These are phyloP conservation scores for Kwoniella newhampshirensis DNA, from an alignment of 768 basidiomycete genomes.

Conservation along the genomic window DNA sequence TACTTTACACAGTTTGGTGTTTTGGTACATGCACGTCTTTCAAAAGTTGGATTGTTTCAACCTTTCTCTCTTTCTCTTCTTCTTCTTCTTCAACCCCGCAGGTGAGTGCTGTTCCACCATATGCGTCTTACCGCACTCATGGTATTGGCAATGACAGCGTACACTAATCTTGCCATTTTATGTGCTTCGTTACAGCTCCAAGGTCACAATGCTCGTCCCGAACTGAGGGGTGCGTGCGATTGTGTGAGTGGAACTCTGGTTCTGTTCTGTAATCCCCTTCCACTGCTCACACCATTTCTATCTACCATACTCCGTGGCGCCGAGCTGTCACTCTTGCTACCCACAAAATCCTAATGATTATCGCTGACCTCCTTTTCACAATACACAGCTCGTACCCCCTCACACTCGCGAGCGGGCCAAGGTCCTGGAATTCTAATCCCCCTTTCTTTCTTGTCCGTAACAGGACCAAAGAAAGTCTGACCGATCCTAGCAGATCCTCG, in stretches of 20 bases:
- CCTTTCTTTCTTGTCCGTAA: slow-evolving; percentile 9
- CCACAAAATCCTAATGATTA: no score
- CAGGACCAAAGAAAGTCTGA: slow-evolving; percentile 7
- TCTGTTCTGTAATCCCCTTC: neutral
- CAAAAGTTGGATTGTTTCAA: slow-evolving; percentile 9
- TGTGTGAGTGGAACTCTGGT: slow-evolving; percentile 4
- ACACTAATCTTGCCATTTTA: neutral
- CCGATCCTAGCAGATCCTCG: slow-evolving; percentile 48
- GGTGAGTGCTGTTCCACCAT: slow-evolving; percentile 11
- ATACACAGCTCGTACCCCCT: slow-evolving; percentile 1
- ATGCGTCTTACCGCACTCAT: neutral
- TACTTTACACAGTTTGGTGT: slow-evolving; percentile 1
- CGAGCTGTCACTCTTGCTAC: neutral
- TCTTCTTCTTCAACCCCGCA: slow-evolving; percentile 13
- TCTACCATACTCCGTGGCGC: no score
- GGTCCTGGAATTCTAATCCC: slow-evolving; percentile 55
- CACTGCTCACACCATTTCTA: no score
- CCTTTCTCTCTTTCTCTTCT: slow-evolving; percentile 7
- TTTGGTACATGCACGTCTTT: neutral
- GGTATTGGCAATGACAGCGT: neutral
- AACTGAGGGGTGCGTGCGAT: slow-evolving; percentile 23
- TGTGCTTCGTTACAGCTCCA: slow-evolving; percentile 44
- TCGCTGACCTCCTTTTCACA: neutral
- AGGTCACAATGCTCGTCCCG: slow-evolving; percentile 54
- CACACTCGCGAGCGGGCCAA: slow-evolving; percentile 53